Percentiles rank a stretch among this genome's conserved stretches.
phyloP scores from a whole-genome alignment of 1,284 basidiomycete genomes.

The Ceratobasidium sp. region DNA sequence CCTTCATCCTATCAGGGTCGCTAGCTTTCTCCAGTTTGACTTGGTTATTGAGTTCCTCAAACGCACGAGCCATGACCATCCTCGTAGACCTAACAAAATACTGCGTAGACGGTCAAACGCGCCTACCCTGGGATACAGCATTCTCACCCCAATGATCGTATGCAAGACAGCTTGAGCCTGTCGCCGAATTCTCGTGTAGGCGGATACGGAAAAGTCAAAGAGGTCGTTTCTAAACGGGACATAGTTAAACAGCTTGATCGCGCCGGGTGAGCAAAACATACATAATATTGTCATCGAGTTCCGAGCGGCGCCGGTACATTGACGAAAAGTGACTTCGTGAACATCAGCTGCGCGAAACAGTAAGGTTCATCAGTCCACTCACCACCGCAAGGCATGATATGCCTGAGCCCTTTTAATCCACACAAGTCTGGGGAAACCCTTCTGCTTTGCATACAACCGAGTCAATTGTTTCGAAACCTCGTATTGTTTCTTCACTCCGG shows the following conservation, averaged over 20 bases:
- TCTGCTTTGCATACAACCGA: slow-evolving; percentile 78
- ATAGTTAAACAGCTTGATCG: neutral
- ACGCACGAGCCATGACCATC: slow-evolving; percentile 76
- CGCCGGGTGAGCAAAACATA: slow-evolving; percentile 60
- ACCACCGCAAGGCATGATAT: slow-evolving; percentile 72
- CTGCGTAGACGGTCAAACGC: slow-evolving; percentile 56
- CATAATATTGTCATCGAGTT: slow-evolving; percentile 83
- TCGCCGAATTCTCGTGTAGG: slow-evolving; percentile 83
- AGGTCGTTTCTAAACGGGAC: slow-evolving; percentile 17
- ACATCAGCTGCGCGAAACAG: neutral
- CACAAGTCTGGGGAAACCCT: slow-evolving; percentile 78
- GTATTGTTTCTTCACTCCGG: slow-evolving; percentile 76
- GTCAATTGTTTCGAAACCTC: slow-evolving; percentile 73
- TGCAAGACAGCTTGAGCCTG: slow-evolving; percentile 80
- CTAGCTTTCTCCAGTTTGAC: slow-evolving; percentile 68
- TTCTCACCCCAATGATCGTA: slow-evolving; percentile 72
- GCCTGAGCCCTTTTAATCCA: slow-evolving; percentile 85
- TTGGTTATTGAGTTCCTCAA: slow-evolving; percentile 69
- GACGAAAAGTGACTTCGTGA: slow-evolving; percentile 51
- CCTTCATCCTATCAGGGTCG: slow-evolving; percentile 94
- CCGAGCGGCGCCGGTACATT: slow-evolving; percentile 82
- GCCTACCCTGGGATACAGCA: slow-evolving; percentile 25
- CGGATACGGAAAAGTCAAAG: slow-evolving; percentile 86
- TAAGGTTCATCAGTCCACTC: slow-evolving; percentile 32
- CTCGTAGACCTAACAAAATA: slow-evolving; percentile 87